Base-by-base conservation (phyloP, 2,329 filamentous ascomycete species). In the Diplocarpon rosae region DNA sequence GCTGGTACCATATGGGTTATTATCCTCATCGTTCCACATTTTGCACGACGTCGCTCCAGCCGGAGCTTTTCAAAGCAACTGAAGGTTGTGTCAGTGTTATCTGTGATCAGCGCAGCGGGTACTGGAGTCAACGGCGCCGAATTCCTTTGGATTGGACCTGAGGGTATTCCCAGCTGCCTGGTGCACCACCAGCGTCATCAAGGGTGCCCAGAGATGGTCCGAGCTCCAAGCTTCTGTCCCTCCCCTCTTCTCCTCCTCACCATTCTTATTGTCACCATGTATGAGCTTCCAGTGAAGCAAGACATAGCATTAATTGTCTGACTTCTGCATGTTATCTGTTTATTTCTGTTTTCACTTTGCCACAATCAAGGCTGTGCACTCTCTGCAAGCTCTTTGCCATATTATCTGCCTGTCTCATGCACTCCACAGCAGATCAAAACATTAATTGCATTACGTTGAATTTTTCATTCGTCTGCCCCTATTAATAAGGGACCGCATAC, bases 11-110 rank as follows among this genome's bases (percentile, higher is more conserved):
- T 96, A 95, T 5, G 90, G 90, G 64, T 96, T 96, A 68, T 96
- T 96, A 62, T 96, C 87, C 69, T 96, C 90, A 71, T 96, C 89
- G 74, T 95, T 93, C 90, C 90, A 96, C 90, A 96, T 96, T 56
- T 58, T 74, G 63, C 51, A 42, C 17, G 45, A 94, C 94, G 56
- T 57, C 70, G 60, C 40, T 46, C 43, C 45, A 46, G 32, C 39
- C 45, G 42, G 41, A 55, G 52, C 44, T 51, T 50, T 49, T 32
- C 15, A 27, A 31, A 36, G 39, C 49, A 51, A 53, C 43, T 41
- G 48, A 46, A 48, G 10, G 42, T 28, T 42, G 38, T 33, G 15
- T 33, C 37, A 33, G 34, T 32, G 12, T 33, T 29, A 17, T 41
- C 32, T 11, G 37, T 48, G 32, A 32, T 17, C 29, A 29, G 17